These are phyloP conservation scores for Dothideomycetes sp. DNA, from an alignment of 2,329 filamentous ascomycete species.

Conservation along the genomic window DNA sequence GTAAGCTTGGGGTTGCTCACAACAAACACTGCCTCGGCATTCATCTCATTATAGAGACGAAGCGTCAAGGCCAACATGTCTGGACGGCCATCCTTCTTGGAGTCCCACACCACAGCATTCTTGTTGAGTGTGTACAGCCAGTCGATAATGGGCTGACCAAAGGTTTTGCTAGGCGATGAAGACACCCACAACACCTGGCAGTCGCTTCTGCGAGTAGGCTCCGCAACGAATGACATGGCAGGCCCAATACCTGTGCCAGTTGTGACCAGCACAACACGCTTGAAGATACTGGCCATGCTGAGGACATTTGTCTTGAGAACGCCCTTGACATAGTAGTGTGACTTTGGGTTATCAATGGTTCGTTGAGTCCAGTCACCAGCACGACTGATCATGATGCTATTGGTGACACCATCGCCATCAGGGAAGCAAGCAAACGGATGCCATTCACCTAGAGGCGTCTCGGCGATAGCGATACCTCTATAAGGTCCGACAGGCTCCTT, in stretches of 20 bases:
- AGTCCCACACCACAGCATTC: constrained; percentile 48
- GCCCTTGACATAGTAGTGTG: constrained; percentile 57
- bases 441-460: constrained; percentile 58
- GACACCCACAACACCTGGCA: constrained; percentile 63
- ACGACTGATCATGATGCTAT: constrained; percentile 61
- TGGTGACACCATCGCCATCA: constrained; percentile 43
- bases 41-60: constrained; percentile 36
- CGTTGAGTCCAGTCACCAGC: constrained; percentile 65
- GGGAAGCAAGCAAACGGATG: constrained; percentile 70
- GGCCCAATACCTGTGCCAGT: constrained; percentile 68
- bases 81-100: constrained; percentile 47
- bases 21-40: constrained; percentile 60
- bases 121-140: constrained; percentile 39
- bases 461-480: constrained; percentile 49
- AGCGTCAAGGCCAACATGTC: constrained; percentile 52
- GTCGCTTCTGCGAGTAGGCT: constrained; percentile 34
- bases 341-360: constrained; percentile 53
- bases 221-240: constrained; percentile 51
- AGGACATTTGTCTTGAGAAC: constrained; percentile 59
- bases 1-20: constrained; percentile 63
- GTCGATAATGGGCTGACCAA: constrained; percentile 35
- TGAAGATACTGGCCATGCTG: constrained; percentile 57
- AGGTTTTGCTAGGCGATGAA: constrained; percentile 34
- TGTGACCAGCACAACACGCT: constrained; percentile 54
- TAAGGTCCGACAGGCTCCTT: constrained; percentile 30